phyloP scores from a whole-genome alignment of 2,329 filamentous ascomycete species.

The Colletotrichum godetiae region DNA sequence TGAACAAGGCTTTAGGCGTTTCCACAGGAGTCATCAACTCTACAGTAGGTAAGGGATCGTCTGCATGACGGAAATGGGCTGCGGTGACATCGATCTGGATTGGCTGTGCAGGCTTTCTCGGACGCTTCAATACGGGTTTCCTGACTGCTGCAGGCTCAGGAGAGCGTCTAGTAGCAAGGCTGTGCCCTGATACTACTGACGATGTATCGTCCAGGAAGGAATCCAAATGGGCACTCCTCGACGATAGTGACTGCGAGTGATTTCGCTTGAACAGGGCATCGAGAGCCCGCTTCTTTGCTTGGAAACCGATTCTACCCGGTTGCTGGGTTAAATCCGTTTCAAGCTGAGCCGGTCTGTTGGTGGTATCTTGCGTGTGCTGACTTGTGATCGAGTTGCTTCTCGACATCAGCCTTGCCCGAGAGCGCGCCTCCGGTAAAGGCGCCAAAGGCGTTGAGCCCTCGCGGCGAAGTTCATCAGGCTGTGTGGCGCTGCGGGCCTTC shows the following conservation, averaged over 20 bases:
- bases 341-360: constrained; percentile 63
- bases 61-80: constrained; percentile 63
- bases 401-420: constrained; percentile 35
- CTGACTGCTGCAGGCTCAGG: constrained; percentile 5
- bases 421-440: constrained; percentile 2
- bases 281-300: constrained; percentile 62
- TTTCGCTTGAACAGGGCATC: constrained; percentile 62
- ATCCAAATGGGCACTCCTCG: constrained; percentile 20
- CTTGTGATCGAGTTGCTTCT: constrained; percentile 9
- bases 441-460: neutral
- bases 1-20: constrained; percentile 17
- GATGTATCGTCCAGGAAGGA: constrained; percentile 20
- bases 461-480: neutral
- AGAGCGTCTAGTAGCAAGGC: neutral
- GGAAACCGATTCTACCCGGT: constrained; percentile 54
- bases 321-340: constrained; percentile 57
- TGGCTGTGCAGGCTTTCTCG: constrained; percentile 58
- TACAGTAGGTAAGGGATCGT: constrained; percentile 58
- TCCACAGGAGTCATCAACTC: constrained; percentile 27
- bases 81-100: constrained; percentile 59
- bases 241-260: constrained; percentile 31
- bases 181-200: constrained; percentile 18
- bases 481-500: neutral
- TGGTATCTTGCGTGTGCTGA: neutral
- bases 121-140: constrained; percentile 39